A percentile compares a stretch with the other conserved stretches of the same genome.
Conservation (phyloP, 1,139 yeast genomes). For the Hyphopichia buzzinii region DNA sequence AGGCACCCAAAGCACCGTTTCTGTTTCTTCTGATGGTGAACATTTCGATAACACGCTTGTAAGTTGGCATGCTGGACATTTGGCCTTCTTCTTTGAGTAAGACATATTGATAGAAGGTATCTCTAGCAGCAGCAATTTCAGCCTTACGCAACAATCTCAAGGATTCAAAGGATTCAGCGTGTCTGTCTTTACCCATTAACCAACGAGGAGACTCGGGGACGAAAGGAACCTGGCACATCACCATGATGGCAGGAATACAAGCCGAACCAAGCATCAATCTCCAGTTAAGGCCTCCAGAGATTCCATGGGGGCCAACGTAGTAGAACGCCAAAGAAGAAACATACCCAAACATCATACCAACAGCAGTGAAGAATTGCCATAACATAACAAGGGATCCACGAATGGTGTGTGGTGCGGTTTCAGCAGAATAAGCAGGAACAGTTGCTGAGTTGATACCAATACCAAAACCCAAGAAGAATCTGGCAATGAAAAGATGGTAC, state of each 20-base stretch:
- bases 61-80: slow-evolving; percentile 49
- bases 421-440: slow-evolving; percentile 80
- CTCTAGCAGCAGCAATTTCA: slow-evolving; percentile 69
- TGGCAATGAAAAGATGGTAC: slow-evolving; percentile 73
- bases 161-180: slow-evolving; percentile 54
- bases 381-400: slow-evolving; percentile 83
- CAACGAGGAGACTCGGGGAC: slow-evolving; percentile 83
- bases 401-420: slow-evolving; percentile 71
- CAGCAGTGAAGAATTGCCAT: slow-evolving; percentile 89
- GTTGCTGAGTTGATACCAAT: slow-evolving; percentile 81
- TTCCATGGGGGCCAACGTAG: slow-evolving; percentile 31
- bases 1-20: slow-evolving; percentile 78
- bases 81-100: slow-evolving; percentile 66
- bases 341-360: slow-evolving; percentile 82
- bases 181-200: slow-evolving; percentile 67
- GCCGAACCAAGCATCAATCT: slow-evolving; percentile 81
- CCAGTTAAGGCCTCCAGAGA: slow-evolving; percentile 62
- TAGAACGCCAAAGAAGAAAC: slow-evolving; percentile 63
- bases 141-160: slow-evolving; percentile 49
- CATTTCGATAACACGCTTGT: slow-evolving; percentile 51
- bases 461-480: slow-evolving; percentile 73
- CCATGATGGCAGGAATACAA: slow-evolving; percentile 67
- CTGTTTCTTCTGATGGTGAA: slow-evolving; percentile 75
- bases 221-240: slow-evolving; percentile 63
- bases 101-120: slow-evolving; percentile 68